Evolutionary conservation across 1,139 yeast species (phyloP), one percentile per base, ranked within the genome.

Genomic region (Yarrowia galli): DNA sequence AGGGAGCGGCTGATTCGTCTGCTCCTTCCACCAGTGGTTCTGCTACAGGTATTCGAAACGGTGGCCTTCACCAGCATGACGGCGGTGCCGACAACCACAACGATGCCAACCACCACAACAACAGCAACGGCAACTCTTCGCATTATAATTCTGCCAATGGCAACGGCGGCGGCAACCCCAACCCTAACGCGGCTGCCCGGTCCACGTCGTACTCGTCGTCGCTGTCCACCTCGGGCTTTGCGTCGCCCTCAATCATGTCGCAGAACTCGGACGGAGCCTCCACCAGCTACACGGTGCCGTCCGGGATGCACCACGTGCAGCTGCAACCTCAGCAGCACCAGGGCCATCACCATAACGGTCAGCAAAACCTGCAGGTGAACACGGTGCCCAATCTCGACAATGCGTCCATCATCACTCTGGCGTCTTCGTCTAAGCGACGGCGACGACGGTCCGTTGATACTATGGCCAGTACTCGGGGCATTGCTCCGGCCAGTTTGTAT

Each of bases 381-480:
- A 18, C 69, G 18, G 69, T 25, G 12, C 68, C 56, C 63, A 65
- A 23, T 22, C 65, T 72, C 43, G 80, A 78, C 70, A 73, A 74
- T 7, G 81, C 81, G 22, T 76, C 79, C 16, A 79, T 79, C 40
- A 73, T 79, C 69, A 79, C 81, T 8, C 74, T 79, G 46, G 81
- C 81, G 22, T 75, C 79, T 25, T 77, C 80, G 28, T 77, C 80
- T 25, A 77, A 77, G 69, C 76, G 77, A 65, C 75, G 74, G 38
- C 72, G 78, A 20, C 72, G 80, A 51, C 72, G 77, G 43, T 77
- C 80, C 12, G 73, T 79, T 48, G 81, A 79, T 69, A 79, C 81
- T 22, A 79, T 78, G 70, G 81, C 81, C n/a, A 74, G 78, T 25
- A 79, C 78, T 10, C 72, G 76, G 54, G 81, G 79, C 13, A 72